A percentile compares a stretch with the other conserved stretches of the same genome.
Conservation (phyloP, 2,329 filamentous ascomycete genomes). For the Sporothrix luriei region DNA sequence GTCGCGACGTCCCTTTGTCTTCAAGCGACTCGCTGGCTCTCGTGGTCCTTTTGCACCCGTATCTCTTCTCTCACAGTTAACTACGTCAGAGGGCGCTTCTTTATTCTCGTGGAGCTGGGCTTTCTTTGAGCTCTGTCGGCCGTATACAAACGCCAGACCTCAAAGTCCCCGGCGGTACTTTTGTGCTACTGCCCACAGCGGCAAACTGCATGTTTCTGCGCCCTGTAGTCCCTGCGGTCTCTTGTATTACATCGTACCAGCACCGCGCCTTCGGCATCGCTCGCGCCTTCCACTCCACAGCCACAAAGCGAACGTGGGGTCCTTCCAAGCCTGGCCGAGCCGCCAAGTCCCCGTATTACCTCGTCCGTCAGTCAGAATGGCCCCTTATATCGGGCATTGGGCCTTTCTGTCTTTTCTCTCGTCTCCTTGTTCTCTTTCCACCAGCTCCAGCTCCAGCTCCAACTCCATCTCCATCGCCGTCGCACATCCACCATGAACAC, state of each 20-base stretch:
- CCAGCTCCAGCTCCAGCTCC: background rate
- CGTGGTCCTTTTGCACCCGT: background rate
- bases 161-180: background rate
- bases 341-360: background rate
- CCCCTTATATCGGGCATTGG: background rate
- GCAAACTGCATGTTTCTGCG: background rate
- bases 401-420: background rate
- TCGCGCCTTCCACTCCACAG: background rate
- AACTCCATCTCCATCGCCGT: background rate
- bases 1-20: background rate
- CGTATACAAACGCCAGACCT: background rate
- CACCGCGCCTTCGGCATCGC: background rate
- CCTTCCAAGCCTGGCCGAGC: background rate
- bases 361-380: background rate
- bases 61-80: background rate
- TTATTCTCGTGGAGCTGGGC: background rate
- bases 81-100: background rate
- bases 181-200: background rate
- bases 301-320: conserved; percentile 19
- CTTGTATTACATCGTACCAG: conserved; percentile 16
- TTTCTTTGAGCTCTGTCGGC: background rate
- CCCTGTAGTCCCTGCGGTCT: background rate
- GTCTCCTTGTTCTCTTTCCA: background rate
- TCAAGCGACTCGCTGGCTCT: background rate
- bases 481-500: conserved; percentile 15